A percentile compares a stretch with the other conserved stretches of the same genome.
Evolutionary conservation across 2,329 filamentous ascomycete genomes (phyloP).

Genomic region (Furcasterigmium sp.): DNA sequence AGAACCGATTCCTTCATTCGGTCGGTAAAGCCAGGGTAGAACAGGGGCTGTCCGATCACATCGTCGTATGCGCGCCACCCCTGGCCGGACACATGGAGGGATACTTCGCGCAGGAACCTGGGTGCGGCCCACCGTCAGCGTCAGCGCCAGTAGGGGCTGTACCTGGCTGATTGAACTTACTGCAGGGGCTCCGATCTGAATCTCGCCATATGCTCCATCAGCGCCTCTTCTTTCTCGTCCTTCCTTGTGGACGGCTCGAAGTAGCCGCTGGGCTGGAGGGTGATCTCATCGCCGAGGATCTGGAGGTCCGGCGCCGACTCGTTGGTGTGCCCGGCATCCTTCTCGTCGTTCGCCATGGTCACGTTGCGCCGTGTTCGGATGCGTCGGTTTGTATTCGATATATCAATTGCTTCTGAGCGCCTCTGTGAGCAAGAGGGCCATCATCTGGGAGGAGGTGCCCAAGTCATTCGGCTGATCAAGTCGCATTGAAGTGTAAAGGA

Average conservation of each 20-base stretch:
- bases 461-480: neutral
- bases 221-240: slow-evolving; percentile 58
- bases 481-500: neutral
- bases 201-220: slow-evolving; percentile 79
- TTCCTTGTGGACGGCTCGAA: slow-evolving; percentile 41
- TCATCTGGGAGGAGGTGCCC: neutral
- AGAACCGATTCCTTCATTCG: slow-evolving; percentile 79
- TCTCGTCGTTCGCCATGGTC: slow-evolving; percentile 15
- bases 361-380: neutral
- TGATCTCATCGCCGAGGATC: slow-evolving; percentile 69
- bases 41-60: slow-evolving; percentile 86
- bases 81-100: slow-evolving; percentile 83
- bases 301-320: slow-evolving; percentile 67
- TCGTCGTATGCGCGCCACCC: slow-evolving; percentile 95
- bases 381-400: neutral
- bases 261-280: slow-evolving; percentile 68
- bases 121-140: too few relatives aligned
- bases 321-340: slow-evolving; percentile 27
- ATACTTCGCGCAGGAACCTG: slow-evolving; percentile 90
- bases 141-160: slow-evolving; percentile 1
- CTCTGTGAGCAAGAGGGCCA: neutral
- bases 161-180: slow-evolving; percentile 26
- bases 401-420: neutral
- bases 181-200: slow-evolving; percentile 69
- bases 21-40: slow-evolving; percentile 87